These are phyloP conservation scores for Aspergillus ruber DNA, from an alignment of 2,329 filamentous ascomycete species.

Conservation along the genomic window DNA sequence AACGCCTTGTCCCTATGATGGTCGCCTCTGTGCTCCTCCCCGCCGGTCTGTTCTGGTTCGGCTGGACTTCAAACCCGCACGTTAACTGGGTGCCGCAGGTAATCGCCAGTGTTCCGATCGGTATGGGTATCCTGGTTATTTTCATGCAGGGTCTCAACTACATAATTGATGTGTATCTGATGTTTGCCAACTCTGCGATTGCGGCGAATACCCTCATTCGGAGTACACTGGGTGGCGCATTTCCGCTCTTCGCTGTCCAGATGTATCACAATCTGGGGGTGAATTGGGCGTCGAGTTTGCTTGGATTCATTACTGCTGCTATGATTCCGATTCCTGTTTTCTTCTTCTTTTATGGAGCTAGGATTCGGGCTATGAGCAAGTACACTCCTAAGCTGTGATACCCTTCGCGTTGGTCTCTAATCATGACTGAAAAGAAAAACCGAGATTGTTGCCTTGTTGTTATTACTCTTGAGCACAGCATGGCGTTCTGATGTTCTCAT, in stretches of 20 bases:
- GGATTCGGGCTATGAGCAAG: conserved; percentile 39
- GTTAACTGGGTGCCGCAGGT: conserved; percentile 43
- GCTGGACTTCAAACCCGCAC: conserved; percentile 37
- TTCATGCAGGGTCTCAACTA: conserved; percentile 38
- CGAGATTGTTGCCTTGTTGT: not conserved
- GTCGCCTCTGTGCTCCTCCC: conserved; percentile 38
- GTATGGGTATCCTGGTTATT: conserved; percentile 36
- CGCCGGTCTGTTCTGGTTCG: conserved; percentile 44
- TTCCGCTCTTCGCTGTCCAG: conserved; percentile 22
- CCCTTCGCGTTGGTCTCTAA: not conserved
- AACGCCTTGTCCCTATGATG: conserved; percentile 41
- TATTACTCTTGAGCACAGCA: not conserved
- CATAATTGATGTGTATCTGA: conserved; percentile 35
- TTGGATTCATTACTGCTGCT: conserved; percentile 31
- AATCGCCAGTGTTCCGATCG: conserved; percentile 37
- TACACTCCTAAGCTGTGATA: conserved; percentile 26
- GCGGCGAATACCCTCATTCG: conserved; percentile 32
- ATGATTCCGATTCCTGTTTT: conserved; percentile 43
- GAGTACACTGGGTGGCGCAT: conserved; percentile 26
- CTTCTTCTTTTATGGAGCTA: conserved; percentile 42
- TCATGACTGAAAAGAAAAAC: too few relatives aligned
- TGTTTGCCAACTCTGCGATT: conserved; percentile 34
- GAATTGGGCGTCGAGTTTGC: conserved; percentile 30
- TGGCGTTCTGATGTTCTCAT: not conserved
- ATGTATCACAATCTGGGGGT: conserved; percentile 34